Percentiles rank a stretch among this genome's conserved stretches.
Evolutionary conservation across 1,139 yeast species (phyloP).

Genomic region (Sugiyamaella grinbergsii): DNA sequence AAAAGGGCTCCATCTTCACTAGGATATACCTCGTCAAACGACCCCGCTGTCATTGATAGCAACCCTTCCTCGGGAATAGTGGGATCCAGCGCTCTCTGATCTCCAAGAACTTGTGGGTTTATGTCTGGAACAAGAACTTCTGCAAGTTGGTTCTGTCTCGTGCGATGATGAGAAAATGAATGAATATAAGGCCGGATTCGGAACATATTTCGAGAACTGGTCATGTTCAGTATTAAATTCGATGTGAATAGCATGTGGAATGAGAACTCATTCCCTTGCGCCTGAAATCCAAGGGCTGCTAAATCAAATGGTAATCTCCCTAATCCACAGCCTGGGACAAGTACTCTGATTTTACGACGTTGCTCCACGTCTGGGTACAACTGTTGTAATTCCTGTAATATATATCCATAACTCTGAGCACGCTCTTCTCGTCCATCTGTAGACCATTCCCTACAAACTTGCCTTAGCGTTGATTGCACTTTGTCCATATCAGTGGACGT

Average conservation of each 20-base stretch:
- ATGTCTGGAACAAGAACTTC: slow-evolving; percentile 49
- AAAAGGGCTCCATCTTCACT: slow-evolving; percentile 34
- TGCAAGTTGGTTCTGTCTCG: slow-evolving; percentile 56
- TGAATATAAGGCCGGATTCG: slow-evolving; percentile 72
- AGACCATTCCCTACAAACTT: slow-evolving; percentile 78
- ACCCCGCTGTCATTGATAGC: slow-evolving; percentile 80
- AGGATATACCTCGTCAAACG: slow-evolving; percentile 76
- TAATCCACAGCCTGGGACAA: slow-evolving; percentile 84
- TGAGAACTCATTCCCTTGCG: slow-evolving; percentile 86
- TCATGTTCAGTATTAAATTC: slow-evolving; percentile 61
- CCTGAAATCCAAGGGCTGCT: slow-evolving; percentile 64
- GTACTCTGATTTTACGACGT: slow-evolving; percentile 46
- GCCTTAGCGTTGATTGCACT: slow-evolving; percentile 62
- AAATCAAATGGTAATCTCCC: slow-evolving; percentile 78
- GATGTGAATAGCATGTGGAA: slow-evolving; percentile 78
- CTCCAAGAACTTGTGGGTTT: slow-evolving; percentile 34
- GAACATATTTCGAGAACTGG: slow-evolving; percentile 55
- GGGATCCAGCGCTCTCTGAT: slow-evolving; percentile 42
- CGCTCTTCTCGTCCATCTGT: slow-evolving; percentile 61
- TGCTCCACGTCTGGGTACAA: slow-evolving; percentile 46
- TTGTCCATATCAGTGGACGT: slow-evolving; percentile 57
- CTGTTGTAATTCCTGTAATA: slow-evolving; percentile 50
- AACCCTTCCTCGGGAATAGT: slow-evolving; percentile 51
- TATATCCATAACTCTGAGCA: slow-evolving; percentile 47
- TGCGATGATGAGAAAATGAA: slow-evolving; percentile 67